Percentiles rank a stretch among this genome's conserved stretches.
These are phyloP conservation scores for Tothia fuscella DNA, from an alignment of 2,329 filamentous ascomycete species.

Conservation along the genomic window DNA sequence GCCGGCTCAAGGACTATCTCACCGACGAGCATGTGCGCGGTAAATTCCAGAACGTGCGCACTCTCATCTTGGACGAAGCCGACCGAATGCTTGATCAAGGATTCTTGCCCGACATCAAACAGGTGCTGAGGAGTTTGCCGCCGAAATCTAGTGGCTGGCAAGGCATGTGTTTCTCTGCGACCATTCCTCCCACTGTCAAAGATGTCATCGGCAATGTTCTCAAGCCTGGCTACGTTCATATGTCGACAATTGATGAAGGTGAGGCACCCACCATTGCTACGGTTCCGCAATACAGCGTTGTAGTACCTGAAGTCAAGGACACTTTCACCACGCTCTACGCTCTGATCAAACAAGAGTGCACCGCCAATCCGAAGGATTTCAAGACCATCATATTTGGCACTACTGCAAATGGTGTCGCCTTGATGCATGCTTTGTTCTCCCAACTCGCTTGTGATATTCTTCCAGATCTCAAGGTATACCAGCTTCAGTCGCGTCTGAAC, in stretches of 20 bases:
- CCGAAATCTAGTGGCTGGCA: conserved; percentile 59
- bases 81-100: conserved; percentile 98
- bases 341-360: conserved; percentile 53
- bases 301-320: conserved; percentile 38
- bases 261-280: conserved; percentile 82
- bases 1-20: conserved; percentile 89
- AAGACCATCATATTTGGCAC: conserved; percentile 51
- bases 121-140: conserved; percentile 65
- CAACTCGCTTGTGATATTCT: conserved; percentile 81
- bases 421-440: conserved; percentile 69
- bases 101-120: conserved; percentile 90
- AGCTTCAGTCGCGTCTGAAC: conserved; percentile 81
- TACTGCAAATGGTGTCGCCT: conserved; percentile 33
- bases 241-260: conserved; percentile 71
- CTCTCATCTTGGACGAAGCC: conserved; percentile 85
- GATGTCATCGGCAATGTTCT: conserved; percentile 43
- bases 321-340: conserved; percentile 34
- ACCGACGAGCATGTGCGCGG: conserved; percentile 67
- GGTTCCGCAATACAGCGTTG: conserved; percentile 77
- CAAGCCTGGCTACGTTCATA: conserved; percentile 65
- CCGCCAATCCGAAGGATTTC: conserved; percentile 49
- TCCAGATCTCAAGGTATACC: conserved; percentile 64
- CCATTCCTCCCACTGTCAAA: conserved; percentile 80
- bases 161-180: conserved; percentile 99
- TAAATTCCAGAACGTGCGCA: conserved; percentile 61